A percentile compares a stretch with the other conserved stretches of the same genome.
Conservation (phyloP, 202 grass and related monocot genomes). For the Saccharum hybrid region DNA sequence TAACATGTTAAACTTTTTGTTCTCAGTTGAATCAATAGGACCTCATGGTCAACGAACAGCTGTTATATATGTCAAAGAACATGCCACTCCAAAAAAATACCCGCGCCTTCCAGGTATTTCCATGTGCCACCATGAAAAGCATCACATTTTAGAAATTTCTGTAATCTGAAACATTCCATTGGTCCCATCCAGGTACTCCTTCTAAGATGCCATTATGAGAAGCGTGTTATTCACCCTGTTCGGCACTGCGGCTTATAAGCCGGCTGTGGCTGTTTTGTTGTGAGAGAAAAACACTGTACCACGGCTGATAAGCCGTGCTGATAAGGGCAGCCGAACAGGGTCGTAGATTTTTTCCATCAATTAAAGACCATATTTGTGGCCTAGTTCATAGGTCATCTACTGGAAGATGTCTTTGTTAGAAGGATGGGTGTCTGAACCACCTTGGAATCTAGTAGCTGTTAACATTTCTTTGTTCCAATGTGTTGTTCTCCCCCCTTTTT, state of each 20-base stretch:
- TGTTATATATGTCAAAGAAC: constrained; percentile 70
- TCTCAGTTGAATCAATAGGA: constrained; percentile 76
- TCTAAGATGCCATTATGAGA: constrained; percentile 83
- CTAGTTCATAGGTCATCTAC: not conserved
- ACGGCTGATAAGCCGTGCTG: too few species aligned
- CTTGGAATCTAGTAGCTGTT: not conserved
- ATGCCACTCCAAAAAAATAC: constrained; percentile 69
- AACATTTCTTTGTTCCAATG: not conserved
- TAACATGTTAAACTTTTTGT: constrained; percentile 22
- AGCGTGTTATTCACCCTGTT: constrained; percentile 11
- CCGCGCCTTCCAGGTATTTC: constrained; percentile 71
- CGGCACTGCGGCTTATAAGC: too few species aligned
- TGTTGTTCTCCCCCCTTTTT: not conserved
- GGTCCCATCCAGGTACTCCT: constrained; percentile 62
- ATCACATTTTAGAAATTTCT: constrained; percentile 4
- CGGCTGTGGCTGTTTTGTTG: too few species aligned
- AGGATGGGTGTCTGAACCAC: not conserved
- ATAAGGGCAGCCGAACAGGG: too few species aligned
- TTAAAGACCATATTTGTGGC: not conserved
- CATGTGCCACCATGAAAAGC: constrained; percentile 53
- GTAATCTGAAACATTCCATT: constrained; percentile 1
- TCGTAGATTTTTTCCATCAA: not conserved
- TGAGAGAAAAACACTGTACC: too few species aligned
- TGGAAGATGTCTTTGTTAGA: not conserved
- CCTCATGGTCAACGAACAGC: constrained; percentile 78